Base-by-base conservation (phyloP, 371 early-diverging fungal genomes). In the Choanephora cucurbitarum region DNA sequence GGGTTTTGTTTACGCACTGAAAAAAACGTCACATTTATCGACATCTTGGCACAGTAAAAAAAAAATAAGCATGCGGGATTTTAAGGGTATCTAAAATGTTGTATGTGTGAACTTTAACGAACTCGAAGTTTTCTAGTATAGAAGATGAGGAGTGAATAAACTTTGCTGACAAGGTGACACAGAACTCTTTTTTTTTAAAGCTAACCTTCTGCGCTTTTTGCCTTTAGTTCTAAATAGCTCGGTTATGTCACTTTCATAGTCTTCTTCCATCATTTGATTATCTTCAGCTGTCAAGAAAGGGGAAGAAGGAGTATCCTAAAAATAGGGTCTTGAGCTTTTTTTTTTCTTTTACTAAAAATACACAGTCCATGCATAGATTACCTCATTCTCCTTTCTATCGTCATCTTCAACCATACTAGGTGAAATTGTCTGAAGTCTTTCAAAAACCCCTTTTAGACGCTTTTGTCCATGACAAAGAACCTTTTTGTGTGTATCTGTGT, bases 371-470 rank as follows among this genome's bases (percentile, higher is more conserved):
- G 28, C 24, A 37, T 33, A 42, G 21, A 48, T 40, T 47, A 51
- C 50, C 60, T 57, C 67, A 24, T 52, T 54, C 33, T 43, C 54
- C 52, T 56, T 22, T 33, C 1, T 23, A 44, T 4, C 24, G 23
- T 43, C 44, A 37, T 54, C 5, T 3, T 45, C 46, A 15, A 54
- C 44, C 39, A 54, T 37, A 5, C 15, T 19, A 31, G 33, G 24
- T 45, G 46, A 13, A n/a, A n/a, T 18, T n/a, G 15, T 42, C 42
- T 24, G 14, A 19, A 64, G 60, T 10, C 52, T 65, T 45, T 65
- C 68, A 55, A 68, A 72, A 19, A 66, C 72, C 43, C 58, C 53
- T 37, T 63, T 67, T 19, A 72, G 40, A 21, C 68, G 57, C 37
- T 67, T 62, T 18, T 68, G 60, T 6, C 66, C 64, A 7, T 51